Evolutionary conservation across 23 red algal genomes (phyloP).

Genomic region (Pyropia yezoensis): DNA sequence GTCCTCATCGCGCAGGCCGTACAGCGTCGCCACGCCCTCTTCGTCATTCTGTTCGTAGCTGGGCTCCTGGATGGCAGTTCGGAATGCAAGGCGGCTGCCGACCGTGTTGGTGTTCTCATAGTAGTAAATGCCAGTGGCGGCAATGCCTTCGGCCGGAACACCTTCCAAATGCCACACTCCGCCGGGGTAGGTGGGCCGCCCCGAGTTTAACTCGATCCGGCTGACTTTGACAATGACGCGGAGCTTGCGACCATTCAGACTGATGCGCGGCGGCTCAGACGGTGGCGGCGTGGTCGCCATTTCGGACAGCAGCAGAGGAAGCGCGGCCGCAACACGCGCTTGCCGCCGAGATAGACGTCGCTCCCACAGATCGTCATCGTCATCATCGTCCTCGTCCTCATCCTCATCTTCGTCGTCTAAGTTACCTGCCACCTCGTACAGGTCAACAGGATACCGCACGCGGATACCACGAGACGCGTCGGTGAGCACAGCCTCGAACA

Average conservation of each 20-base stretch:
- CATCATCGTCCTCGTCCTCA: neutral
- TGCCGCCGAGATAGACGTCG: too few species aligned
- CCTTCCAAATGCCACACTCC: neutral
- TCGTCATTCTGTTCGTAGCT: slow-evolving; percentile 1
- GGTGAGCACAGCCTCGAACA: neutral
- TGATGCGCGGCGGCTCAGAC: neutral
- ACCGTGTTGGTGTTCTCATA: neutral
- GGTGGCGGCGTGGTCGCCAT: neutral
- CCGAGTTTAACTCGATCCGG: neutral
- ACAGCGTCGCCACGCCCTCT: neutral
- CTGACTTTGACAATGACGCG: neutral
- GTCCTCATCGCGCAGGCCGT: neutral
- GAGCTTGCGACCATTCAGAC: neutral
- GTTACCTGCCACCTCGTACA: neutral
- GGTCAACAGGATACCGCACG: neutral
- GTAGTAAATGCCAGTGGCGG: neutral
- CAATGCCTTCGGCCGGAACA: neutral
- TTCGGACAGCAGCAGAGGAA: neutral
- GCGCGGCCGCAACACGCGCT: neutral
- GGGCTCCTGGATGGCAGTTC: neutral
- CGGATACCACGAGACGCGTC: neutral
- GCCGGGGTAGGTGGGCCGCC: neutral
- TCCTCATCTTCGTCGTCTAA: too few species aligned
- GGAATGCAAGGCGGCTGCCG: neutral
- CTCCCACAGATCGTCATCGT: neutral